Evolutionary conservation across 1,284 basidiomycete genomes (phyloP).

Genomic region (Rhodotorula sp.): DNA sequence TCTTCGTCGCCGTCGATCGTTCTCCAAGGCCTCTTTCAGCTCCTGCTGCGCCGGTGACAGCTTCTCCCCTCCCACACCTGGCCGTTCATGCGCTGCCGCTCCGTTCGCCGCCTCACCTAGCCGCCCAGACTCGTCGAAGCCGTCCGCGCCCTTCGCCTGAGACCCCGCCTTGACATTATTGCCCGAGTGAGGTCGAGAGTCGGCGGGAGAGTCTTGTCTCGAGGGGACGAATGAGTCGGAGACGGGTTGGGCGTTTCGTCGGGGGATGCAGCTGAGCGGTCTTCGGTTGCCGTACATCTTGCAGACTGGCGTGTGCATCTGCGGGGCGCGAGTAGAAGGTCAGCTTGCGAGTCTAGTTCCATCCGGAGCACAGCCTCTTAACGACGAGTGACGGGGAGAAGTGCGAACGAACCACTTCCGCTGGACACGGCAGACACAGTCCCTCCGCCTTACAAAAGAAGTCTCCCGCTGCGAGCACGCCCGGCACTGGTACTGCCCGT

Average conservation of each 20-base stretch:
- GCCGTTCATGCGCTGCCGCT: background rate
- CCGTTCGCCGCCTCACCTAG: background rate
- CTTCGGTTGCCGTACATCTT: constrained; percentile 29
- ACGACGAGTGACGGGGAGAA: background rate
- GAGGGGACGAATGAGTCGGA: background rate
- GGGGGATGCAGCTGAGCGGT: constrained; percentile 18
- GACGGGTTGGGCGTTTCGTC: background rate
- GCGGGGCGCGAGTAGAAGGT: background rate
- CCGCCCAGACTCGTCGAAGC: background rate
- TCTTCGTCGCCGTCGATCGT: constrained; percentile 1
- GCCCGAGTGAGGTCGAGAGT: background rate
- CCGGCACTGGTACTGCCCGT: background rate
- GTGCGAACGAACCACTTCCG: constrained; percentile 14
- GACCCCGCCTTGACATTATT: no score
- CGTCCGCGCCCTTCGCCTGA: background rate
- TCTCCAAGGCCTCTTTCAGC: background rate
- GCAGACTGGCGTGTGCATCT: constrained; percentile 30
- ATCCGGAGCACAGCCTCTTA: no score
- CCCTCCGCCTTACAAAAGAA: constrained; percentile 23
- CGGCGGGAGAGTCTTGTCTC: background rate
- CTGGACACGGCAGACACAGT: constrained; percentile 26
- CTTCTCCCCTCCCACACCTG: background rate
- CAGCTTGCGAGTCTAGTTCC: background rate
- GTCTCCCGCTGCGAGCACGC: constrained; percentile 22
- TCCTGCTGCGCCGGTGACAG: constrained; percentile 2